phyloP scores from a whole-genome alignment of 2,329 filamentous ascomycete genomes.

The Aquanectria penicillioides region DNA sequence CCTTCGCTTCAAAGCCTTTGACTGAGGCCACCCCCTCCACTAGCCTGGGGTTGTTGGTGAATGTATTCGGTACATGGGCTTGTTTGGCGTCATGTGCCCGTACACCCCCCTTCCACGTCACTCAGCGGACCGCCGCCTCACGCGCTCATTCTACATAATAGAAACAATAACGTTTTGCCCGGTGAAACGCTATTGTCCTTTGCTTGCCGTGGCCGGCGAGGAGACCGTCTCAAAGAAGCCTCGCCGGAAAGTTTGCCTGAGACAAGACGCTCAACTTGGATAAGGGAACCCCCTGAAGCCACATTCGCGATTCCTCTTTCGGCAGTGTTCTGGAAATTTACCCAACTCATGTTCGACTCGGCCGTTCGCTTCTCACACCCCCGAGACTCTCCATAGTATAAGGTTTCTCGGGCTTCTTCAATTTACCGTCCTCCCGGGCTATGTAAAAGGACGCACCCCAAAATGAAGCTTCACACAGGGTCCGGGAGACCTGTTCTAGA shows the following conservation, averaged over 20 bases:
- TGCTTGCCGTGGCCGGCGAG: constrained; percentile 14
- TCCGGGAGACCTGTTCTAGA: constrained; percentile 24
- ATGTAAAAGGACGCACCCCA: constrained; percentile 23
- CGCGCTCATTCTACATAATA: constrained; percentile 7
- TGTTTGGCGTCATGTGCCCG: neutral
- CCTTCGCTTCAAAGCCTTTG: constrained; percentile 14
- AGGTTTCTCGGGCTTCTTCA: constrained; percentile 27
- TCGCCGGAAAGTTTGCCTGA: constrained; percentile 13
- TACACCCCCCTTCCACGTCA: constrained; percentile 24
- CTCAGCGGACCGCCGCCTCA: constrained; percentile 15
- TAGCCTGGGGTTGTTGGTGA: constrained; percentile 1
- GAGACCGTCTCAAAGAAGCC: constrained; percentile 7
- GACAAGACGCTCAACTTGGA: neutral
- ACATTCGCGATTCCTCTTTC: constrained; percentile 26
- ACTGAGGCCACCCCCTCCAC: constrained; percentile 25
- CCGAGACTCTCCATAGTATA: constrained; percentile 25
- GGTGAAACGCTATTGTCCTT: constrained; percentile 26
- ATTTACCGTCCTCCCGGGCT: constrained; percentile 36
- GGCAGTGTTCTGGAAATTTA: constrained; percentile 38
- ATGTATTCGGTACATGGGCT: constrained; percentile 37
- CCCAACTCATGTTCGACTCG: neutral
- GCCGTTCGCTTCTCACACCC: constrained; percentile 1
- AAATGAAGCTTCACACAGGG: constrained; percentile 31
- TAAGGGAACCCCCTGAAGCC: neutral
- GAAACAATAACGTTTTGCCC: constrained; percentile 29